Evolutionary conservation across 768 basidiomycete genomes (phyloP).

Genomic region (Agrocybe chaxingu): DNA sequence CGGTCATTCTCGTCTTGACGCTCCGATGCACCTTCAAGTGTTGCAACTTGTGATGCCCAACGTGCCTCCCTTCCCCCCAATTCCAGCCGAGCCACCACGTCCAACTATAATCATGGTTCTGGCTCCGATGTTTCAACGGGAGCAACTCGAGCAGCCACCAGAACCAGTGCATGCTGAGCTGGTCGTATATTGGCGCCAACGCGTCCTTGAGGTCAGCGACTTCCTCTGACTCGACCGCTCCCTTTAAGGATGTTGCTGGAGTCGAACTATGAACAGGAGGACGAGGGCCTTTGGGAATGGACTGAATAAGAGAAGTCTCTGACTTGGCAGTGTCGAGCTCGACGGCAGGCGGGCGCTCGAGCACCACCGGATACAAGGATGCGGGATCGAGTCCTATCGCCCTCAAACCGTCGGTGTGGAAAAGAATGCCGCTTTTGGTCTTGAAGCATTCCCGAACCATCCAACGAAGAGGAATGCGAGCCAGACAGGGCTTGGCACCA

Average conservation of each 20-base stretch:
- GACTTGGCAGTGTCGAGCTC: constrained; percentile 26
- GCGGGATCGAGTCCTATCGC: constrained; percentile 35
- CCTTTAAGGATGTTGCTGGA: neutral
- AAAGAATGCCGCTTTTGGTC: constrained; percentile 56
- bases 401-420: constrained; percentile 40
- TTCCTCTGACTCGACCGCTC: constrained; percentile 31
- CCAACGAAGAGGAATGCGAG: constrained; percentile 58
- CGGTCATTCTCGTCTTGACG: constrained; percentile 54
- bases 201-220: constrained; percentile 50
- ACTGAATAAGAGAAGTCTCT: constrained; percentile 13
- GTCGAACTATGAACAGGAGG: constrained; percentile 1
- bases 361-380: constrained; percentile 33
- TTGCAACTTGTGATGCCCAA: constrained; percentile 25
- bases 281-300: constrained; percentile 25
- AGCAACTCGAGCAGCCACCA: constrained; percentile 43
- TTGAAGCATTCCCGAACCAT: constrained; percentile 69
- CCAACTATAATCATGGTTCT: constrained; percentile 29
- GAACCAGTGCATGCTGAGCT: constrained; percentile 32
- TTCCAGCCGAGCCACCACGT: constrained; percentile 24
- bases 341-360: constrained; percentile 38
- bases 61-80: constrained; percentile 32
- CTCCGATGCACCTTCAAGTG: constrained; percentile 46
- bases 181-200: constrained; percentile 42
- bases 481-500: constrained; percentile 35
- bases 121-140: constrained; percentile 31